Base-by-base conservation (phyloP, 768 basidiomycete species). In the Suillus weaverae region DNA sequence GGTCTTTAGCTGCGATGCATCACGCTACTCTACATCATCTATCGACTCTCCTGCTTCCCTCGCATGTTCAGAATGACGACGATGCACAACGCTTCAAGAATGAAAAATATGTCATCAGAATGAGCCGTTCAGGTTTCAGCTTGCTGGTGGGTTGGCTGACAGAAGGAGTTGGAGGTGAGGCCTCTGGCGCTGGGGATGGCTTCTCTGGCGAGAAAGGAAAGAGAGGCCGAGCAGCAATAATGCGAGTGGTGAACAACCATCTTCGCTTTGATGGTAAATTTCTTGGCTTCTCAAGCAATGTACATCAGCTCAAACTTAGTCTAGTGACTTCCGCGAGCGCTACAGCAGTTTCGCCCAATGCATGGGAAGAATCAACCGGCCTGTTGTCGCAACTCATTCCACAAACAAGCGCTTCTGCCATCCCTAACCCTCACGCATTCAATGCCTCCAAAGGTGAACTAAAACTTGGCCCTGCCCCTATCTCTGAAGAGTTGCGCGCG, bases 131-230 rank as follows among this genome's bases (percentile, higher is more conserved):
- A 43, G 93, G 95, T 8, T 97, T 97, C 73, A 86, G 91, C 51
- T 86, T 99, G 35, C 82, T 99, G 9, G 84, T 99, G 3, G 96
- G 97, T 36, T 99, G 97, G 97, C 79, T 99, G 63, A 97, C 94
- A 30, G 96, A 98, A 74, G 95, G 95, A 18, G 82, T 90, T 62
- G 88, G 95, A 64, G 89, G 95, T 63, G 93, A 94, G 74, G 85
- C 89, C n/a, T 74, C 90, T 68, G 96, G 96, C 60, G 80, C 83
- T 64, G 89, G 94, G 9, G 85, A 88, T 60, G 89, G 94, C 0
- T 93, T 94, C 70, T 81, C 88, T 38, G 94, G 92, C 1, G 89
- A 94, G 69, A 85, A 85, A 63, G 94, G 93, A 22, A 89, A 90
- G 71, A 81, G 95, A 66, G 94, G 95, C 6, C 84, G 97, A 70